Evolutionary conservation across 2,329 filamentous ascomycete genomes (phyloP), one percentile per base, ranked within the genome.

Genomic region (Aspergillus flavus): DNA sequence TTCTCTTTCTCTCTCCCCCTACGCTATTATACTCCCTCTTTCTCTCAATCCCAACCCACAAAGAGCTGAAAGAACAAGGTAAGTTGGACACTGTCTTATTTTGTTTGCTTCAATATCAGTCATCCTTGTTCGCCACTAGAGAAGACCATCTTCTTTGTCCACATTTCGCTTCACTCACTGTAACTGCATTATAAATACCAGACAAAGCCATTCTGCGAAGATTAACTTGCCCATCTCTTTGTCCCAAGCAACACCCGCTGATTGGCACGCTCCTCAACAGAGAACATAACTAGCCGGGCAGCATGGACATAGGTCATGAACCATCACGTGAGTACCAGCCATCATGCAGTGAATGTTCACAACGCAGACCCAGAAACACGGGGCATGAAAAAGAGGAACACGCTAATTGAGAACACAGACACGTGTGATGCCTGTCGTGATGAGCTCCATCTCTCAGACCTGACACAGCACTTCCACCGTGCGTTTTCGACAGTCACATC

Each of bases 321-420:
- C n/a, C 34, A n/a, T 69, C 67, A 69, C 67, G 67, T 69, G 67
- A 69, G 67, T 56, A 4, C 12, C 1, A 14, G 16, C 21, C 41
- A 21, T 32, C 28, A 32, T 5, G 21, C 14, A 39, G 52, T 55
- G 52, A 55, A 39, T 55, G 21, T 21, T 11, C 10, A 19, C 2
- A 55, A 6, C 2, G 14, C 10, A 30, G 21, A n/a, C 46, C 46
- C 26, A 32, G 36, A 23, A 50, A 46, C 21, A 48, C 14, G 9
- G 39, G 34, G 52, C 16, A 36, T 14, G 12, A 6, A 16, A 9
- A n/a, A 4, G 19, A 39, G 6, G 7, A 36, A 32, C 16, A 32
- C 28, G 50, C 50, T 53, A 34, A 21, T 21, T 16, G 12, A 26
- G 21, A 23, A 26, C 6, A 7, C 30, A 53, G 50, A 53, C 21